Evolutionary conservation across 1,284 basidiomycete species (phyloP).

Genomic region (Ustilago tritici): DNA sequence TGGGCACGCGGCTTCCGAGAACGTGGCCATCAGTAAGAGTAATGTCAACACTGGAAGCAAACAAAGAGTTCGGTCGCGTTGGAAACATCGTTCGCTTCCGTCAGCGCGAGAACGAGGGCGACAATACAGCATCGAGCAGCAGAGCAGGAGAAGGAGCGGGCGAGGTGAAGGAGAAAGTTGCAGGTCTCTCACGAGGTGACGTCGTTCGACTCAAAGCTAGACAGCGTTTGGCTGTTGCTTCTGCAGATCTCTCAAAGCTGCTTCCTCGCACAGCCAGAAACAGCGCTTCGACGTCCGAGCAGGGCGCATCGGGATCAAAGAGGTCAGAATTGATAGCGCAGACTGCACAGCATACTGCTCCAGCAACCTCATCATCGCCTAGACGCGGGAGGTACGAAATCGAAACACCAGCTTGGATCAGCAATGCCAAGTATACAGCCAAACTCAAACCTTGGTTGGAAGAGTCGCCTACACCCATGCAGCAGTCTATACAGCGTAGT

Average conservation of each 20-base stretch:
- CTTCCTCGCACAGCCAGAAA: not conserved
- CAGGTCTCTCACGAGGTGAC: slow-evolving; percentile 45
- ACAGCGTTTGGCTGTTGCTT: slow-evolving; percentile 31
- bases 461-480: slow-evolving; percentile 18
- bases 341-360: not conserved
- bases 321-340: slow-evolving; percentile 13
- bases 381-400: slow-evolving; percentile 22
- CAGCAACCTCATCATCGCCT: not conserved
- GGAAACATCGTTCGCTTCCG: slow-evolving; percentile 32
- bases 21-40: slow-evolving; percentile 42
- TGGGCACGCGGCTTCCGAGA: slow-evolving; percentile 27
- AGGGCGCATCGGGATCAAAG: not conserved
- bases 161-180: slow-evolving; percentile 18
- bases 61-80: slow-evolving; percentile 44
- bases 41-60: slow-evolving; percentile 40
- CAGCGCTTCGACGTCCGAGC: not conserved
- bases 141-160: not conserved
- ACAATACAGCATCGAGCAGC: not conserved
- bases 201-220: slow-evolving; percentile 36
- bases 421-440: slow-evolving; percentile 32
- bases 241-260: slow-evolving; percentile 20
- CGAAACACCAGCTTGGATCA: slow-evolving; percentile 36
- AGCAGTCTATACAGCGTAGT: slow-evolving; percentile 21
- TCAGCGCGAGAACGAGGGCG: not conserved
- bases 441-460: slow-evolving; percentile 43